Evolutionary conservation across 352 stramenopile species (phyloP), one percentile per base, ranked within the genome.

Genomic region (Phytophthora pluvialis): DNA sequence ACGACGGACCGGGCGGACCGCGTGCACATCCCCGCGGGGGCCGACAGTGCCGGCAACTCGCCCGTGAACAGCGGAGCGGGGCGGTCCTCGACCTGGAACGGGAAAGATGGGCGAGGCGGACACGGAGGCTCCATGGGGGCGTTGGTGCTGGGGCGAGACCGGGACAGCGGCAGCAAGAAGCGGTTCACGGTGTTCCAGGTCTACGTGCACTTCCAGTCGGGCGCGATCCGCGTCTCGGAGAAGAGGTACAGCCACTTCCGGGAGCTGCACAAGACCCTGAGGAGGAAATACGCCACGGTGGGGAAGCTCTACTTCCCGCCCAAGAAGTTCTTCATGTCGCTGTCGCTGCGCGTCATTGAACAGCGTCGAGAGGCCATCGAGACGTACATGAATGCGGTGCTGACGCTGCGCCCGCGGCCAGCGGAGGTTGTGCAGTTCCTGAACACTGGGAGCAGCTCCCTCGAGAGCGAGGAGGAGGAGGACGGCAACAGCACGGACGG

Each of bases 321-420:
- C 4, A 94, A 94, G 51, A 91, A 93, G 56, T 92, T 93, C 60
- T 95, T 95, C 60, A 84, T 90, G 68, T 94, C 86, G 44, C 62
- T 93, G n/a, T 95, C 88, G 31, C 71, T 95, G 12, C 82, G 90
- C 52, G 88, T 95, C 39, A 95, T 95, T 62, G 86, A 94, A 65
- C 88, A 95, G 56, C 83, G 88, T 11, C 83, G 86, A 12, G 80
- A 93, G 45, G 86, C 73, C 10, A 90, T 95, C 32, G 88, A 94
- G 59, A 88, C 78, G 55, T 95, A 95, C 66, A 73, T 95, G 61
- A 93, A 94, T 67, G 77, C 83, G 11, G 75, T 95, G 18, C 67
- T 95, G 57, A 81, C 84, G 35, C 58, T 95, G 16, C 75, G 80
- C 11, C 84, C 88, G 35, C 77, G 88, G 5, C 86, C 88, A 2